Percentiles rank a stretch among this genome's conserved stretches.
Conservation (phyloP, 2,329 filamentous ascomycete species). For the Stagonosporopsis rhizophila region DNA sequence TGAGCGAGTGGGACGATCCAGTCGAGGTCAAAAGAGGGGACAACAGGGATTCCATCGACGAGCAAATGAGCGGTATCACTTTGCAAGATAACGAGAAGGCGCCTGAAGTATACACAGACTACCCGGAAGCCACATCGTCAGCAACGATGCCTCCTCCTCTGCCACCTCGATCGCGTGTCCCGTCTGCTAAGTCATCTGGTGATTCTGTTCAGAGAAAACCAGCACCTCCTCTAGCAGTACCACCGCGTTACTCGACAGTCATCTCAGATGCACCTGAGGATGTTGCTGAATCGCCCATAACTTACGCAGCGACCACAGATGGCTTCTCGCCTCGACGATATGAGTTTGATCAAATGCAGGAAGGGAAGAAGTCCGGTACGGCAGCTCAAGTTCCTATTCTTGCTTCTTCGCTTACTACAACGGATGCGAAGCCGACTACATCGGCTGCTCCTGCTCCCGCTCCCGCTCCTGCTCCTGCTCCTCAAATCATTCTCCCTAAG, state of each 20-base stretch:
- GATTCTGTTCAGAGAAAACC: slow-evolving; percentile 51
- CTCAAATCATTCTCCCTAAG: slow-evolving; percentile 52
- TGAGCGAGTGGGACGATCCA: slow-evolving; percentile 58
- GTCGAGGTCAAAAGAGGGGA: slow-evolving; percentile 44
- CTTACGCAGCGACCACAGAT: slow-evolving; percentile 50
- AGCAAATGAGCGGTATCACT: slow-evolving; percentile 53
- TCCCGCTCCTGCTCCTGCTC: slow-evolving; percentile 39
- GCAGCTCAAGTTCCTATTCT: slow-evolving; percentile 35
- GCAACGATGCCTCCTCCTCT: slow-evolving; percentile 44
- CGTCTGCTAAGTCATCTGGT: slow-evolving; percentile 36
- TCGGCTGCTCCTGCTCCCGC: slow-evolving; percentile 41
- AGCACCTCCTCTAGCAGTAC: slow-evolving; percentile 50
- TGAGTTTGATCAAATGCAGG: slow-evolving; percentile 23
- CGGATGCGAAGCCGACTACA: slow-evolving; percentile 21
- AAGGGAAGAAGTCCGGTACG: slow-evolving; percentile 51
- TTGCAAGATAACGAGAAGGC: slow-evolving; percentile 52
- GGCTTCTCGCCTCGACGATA: slow-evolving; percentile 46
- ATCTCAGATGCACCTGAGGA: slow-evolving; percentile 49
- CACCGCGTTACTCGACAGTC: slow-evolving; percentile 55
- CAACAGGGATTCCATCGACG: slow-evolving; percentile 37
- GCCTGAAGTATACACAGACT: slow-evolving; percentile 24
- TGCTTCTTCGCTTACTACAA: slow-evolving; percentile 23
- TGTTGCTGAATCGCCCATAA: slow-evolving; percentile 49
- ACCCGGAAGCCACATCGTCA: slow-evolving; percentile 19
- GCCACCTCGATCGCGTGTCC: slow-evolving; percentile 45